Evolutionary conservation across 1,284 basidiomycete genomes (phyloP).

Genomic region (Malassezia furfur): DNA sequence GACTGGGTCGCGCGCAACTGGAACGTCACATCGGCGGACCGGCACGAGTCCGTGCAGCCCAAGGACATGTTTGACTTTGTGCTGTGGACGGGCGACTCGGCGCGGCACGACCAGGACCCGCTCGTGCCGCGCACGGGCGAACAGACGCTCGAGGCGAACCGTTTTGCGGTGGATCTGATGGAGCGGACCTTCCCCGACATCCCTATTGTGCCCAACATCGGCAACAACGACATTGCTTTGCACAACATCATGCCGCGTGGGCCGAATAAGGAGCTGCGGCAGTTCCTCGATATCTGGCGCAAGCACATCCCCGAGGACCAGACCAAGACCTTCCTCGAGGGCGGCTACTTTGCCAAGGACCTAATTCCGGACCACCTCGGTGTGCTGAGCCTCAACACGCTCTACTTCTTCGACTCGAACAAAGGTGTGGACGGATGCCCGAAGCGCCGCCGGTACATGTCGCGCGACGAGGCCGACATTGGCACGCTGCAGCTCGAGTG

Average conservation of each 20-base stretch:
- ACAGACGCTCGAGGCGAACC: slow-evolving; percentile 73
- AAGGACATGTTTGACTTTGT: slow-evolving; percentile 66
- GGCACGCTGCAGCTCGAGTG: slow-evolving; percentile 57
- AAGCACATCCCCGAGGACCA: slow-evolving; percentile 71
- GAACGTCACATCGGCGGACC: slow-evolving; percentile 49
- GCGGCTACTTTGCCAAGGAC: slow-evolving; percentile 74
- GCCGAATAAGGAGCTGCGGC: slow-evolving; percentile 68
- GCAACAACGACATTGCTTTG: slow-evolving; percentile 52
- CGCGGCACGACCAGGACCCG: slow-evolving; percentile 80
- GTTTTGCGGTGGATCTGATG: slow-evolving; percentile 63
- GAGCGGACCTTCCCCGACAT: slow-evolving; percentile 64
- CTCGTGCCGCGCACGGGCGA: slow-evolving; percentile 65
- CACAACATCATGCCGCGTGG: slow-evolving; percentile 54
- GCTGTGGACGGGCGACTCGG: slow-evolving; percentile 81
- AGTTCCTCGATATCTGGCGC: slow-evolving; percentile 60
- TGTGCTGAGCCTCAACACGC: slow-evolving; percentile 76
- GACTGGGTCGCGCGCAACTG: slow-evolving; percentile 71
- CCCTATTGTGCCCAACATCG: slow-evolving; percentile 72
- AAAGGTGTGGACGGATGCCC: slow-evolving; percentile 58
- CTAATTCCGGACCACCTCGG: slow-evolving; percentile 68
- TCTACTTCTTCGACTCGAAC: slow-evolving; percentile 87
- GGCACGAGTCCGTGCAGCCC: neutral
- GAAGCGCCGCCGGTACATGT: slow-evolving; percentile 14
- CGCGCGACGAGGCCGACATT: slow-evolving; percentile 21
- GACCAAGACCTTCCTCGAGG: slow-evolving; percentile 54